Conservation (phyloP, 2,329 filamentous ascomycete species). For the Teratosphaeria destructans region DNA sequence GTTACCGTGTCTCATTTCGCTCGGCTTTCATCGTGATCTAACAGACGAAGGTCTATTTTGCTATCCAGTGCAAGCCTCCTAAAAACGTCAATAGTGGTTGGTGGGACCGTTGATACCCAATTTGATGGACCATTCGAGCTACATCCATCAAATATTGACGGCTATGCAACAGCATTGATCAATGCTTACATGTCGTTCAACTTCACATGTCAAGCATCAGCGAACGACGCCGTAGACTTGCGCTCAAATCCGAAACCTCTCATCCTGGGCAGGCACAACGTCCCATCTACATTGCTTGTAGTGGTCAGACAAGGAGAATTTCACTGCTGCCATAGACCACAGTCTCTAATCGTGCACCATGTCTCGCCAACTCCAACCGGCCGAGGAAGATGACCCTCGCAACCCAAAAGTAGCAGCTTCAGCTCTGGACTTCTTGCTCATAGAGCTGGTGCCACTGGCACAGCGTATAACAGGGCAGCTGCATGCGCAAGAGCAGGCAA, state of each 20-base stretch:
- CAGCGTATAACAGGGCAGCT: slow-evolving; percentile 74
- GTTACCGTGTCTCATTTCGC: no score
- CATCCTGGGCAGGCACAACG: neutral
- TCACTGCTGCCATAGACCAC: neutral
- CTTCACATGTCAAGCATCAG: neutral
- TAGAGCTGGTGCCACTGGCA: slow-evolving; percentile 91
- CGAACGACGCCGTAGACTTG: neutral
- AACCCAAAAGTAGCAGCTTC: slow-evolving; percentile 54
- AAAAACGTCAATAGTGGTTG: neutral
- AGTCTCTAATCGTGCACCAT: neutral
- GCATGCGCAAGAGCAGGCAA: slow-evolving; percentile 39
- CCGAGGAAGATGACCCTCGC: slow-evolving; percentile 11
- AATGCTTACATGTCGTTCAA: neutral
- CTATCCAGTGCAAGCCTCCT: no score
- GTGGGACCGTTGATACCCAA: neutral
- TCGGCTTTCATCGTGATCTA: no score
- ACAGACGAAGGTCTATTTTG: no score
- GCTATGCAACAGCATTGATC: neutral
- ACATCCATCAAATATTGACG: neutral
- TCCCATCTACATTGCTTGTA: neutral
- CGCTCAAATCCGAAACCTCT: neutral
- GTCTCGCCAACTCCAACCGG: slow-evolving; percentile 3
- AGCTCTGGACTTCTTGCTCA: slow-evolving; percentile 86
- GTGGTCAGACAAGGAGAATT: neutral
- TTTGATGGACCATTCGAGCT: neutral